These are phyloP conservation scores for Lolium multiflorum DNA, from an alignment of 176 grass and related monocot species.

Conservation along the genomic window DNA sequence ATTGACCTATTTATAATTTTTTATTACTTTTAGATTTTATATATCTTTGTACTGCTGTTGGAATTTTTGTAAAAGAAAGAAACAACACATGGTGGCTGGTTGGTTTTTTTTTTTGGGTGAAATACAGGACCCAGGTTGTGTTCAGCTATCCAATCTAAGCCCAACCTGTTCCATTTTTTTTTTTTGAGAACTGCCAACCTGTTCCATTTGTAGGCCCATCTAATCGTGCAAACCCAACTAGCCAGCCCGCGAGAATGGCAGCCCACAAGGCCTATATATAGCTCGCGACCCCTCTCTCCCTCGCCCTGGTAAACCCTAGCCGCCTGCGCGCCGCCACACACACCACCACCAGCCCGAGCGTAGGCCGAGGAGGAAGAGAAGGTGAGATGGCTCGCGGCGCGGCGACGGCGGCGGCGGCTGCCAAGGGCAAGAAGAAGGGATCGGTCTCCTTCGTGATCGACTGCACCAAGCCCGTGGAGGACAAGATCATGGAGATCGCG, in stretches of 20 bases:
- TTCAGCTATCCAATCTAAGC: background rate
- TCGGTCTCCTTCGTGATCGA: constrained; percentile 78
- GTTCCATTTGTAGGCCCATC: background rate
- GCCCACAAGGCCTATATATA: constrained; percentile 62
- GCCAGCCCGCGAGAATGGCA: constrained; percentile 25
- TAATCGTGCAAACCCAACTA: background rate
- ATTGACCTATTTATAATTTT: too few relatives aligned
- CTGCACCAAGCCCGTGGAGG: constrained; percentile 91
- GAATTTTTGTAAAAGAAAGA: too few relatives aligned
- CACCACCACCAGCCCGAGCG: constrained; percentile 4
- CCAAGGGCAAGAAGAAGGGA: constrained; percentile 77
- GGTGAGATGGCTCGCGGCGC: constrained; percentile 55
- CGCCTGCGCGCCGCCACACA: constrained; percentile 31
- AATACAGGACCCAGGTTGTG: background rate
- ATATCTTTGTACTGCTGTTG: too few relatives aligned
- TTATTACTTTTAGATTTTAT: too few relatives aligned
- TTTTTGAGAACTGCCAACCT: too few relatives aligned
- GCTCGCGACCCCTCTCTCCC: background rate
- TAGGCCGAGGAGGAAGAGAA: constrained; percentile 25
- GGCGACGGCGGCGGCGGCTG: constrained; percentile 39
- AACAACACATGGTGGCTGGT: too few relatives aligned
- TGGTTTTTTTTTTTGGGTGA: too few relatives aligned
- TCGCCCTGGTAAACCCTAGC: constrained; percentile 54
- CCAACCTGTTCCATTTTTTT: background rate
- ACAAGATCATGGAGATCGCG: constrained; percentile 96